A percentile compares a stretch with the other conserved stretches of the same genome.
These are phyloP conservation scores for Vaccinium macrocarpon DNA, from an alignment of 148 eudicot genomes.

Conservation along the genomic window DNA sequence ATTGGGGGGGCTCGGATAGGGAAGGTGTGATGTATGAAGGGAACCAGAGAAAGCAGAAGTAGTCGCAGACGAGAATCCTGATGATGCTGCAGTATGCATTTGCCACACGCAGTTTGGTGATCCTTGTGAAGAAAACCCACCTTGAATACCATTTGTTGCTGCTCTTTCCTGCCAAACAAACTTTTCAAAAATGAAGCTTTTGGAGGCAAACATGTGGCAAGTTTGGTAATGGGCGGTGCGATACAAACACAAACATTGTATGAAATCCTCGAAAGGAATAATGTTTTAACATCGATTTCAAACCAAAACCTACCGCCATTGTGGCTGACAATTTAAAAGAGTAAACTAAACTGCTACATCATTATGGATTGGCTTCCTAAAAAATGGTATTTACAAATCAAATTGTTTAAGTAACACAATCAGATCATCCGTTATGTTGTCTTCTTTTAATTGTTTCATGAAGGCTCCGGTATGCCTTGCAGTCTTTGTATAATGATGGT, in stretches of 20 bases:
- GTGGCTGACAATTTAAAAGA: neutral
- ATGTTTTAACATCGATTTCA: neutral
- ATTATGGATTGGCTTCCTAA: neutral
- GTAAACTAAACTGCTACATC: neutral
- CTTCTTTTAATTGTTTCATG: too few species aligned
- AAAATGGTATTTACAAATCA: neutral
- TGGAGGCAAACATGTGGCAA: neutral
- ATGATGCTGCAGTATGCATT: conserved; percentile 45
- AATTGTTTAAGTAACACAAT: too few species aligned
- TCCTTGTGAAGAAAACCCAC: conserved; percentile 20
- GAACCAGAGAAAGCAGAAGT: conserved; percentile 3
- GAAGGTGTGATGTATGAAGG: conserved; percentile 19
- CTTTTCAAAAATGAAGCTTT: neutral
- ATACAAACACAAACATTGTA: neutral
- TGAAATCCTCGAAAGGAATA: neutral
- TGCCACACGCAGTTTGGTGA: conserved; percentile 39
- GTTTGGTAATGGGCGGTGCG: neutral
- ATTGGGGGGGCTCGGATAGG: conserved; percentile 22
- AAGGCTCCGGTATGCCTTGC: too few species aligned
- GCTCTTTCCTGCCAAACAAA: conserved; percentile 28
- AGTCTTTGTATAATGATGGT: neutral
- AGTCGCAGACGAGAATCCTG: conserved; percentile 48
- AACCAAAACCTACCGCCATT: neutral
- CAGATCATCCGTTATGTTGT: too few species aligned
- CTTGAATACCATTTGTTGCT: conserved; percentile 20